Evolutionary conservation across 2,329 filamentous ascomycete species (phyloP).

Genomic region (Arachnomyces sp.): DNA sequence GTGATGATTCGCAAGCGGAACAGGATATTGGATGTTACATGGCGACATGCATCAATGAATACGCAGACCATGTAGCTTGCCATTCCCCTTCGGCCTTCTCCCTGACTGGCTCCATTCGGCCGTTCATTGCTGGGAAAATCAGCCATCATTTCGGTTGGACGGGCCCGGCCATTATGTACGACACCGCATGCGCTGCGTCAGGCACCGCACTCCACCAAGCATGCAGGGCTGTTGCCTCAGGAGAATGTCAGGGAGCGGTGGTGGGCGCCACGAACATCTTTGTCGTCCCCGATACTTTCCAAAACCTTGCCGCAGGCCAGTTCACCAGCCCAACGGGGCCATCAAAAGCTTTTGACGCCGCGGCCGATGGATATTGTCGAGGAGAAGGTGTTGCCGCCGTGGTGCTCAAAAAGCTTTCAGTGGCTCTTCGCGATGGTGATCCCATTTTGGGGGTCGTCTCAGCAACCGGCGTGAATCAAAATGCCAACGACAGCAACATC

Average conservation of each 20-base stretch:
- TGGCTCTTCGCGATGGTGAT: conserved; percentile 26
- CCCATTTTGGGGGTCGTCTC: conserved; percentile 27
- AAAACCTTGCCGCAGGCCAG: conserved; percentile 9
- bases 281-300: conserved; percentile 17
- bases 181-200: conserved; percentile 37
- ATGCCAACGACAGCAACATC: conserved; percentile 22
- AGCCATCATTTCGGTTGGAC: conserved; percentile 37
- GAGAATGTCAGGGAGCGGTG: conserved; percentile 20
- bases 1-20: conserved; percentile 9
- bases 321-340: conserved; percentile 21
- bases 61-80: no score
- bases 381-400: conserved; percentile 29
- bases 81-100: no score
- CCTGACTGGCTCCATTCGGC: no score
- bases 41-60: conserved; percentile 2
- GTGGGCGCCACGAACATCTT: conserved; percentile 30
- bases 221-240: conserved; percentile 15
- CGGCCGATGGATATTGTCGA: conserved; percentile 27
- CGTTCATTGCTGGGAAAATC: conserved; percentile 23
- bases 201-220: conserved; percentile 27
- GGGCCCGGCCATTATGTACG: conserved; percentile 33
- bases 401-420: conserved; percentile 21
- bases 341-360: conserved; percentile 24
- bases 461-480: conserved; percentile 20
- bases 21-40: conserved; percentile 17